A percentile compares a stretch with the other conserved stretches of the same genome.
phyloP scores from a whole-genome alignment of 2,329 filamentous ascomycete genomes.

The Neonectria magnoliae region DNA sequence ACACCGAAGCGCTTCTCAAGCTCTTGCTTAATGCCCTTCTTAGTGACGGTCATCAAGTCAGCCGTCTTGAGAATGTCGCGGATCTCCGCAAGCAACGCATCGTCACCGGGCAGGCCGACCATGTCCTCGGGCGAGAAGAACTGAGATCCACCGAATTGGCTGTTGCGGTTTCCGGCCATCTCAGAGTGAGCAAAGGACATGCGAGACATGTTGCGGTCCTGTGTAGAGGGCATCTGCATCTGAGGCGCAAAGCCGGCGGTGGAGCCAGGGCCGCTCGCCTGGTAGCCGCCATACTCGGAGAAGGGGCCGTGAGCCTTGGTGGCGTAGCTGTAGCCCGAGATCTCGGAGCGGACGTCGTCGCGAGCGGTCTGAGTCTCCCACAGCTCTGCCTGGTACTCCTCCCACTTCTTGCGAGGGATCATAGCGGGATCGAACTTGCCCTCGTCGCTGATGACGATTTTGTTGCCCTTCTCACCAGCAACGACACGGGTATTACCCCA shows the following conservation, averaged over 20 bases:
- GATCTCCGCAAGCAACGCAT: constrained; percentile 91
- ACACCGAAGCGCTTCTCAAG: constrained; percentile 91
- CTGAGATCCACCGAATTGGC: constrained; percentile 69
- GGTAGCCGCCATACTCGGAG: constrained; percentile 78
- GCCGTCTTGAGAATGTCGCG: constrained; percentile 90
- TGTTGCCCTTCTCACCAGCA: constrained; percentile 90
- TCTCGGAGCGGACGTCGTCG: constrained; percentile 82
- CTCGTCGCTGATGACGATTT: constrained; percentile 94
- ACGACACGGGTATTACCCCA: constrained; percentile 99
- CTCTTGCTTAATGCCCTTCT: constrained; percentile 97
- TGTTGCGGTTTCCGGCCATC: constrained; percentile 66
- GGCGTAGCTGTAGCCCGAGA: constrained; percentile 93
- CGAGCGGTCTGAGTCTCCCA: constrained; percentile 94
- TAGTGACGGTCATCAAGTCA: constrained; percentile 97
- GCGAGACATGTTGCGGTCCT: constrained; percentile 66
- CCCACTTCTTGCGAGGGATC: constrained; percentile 98
- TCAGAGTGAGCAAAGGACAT: constrained; percentile 85
- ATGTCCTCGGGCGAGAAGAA: constrained; percentile 74
- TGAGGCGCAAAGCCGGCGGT: constrained; percentile 57
- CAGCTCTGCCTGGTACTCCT: constrained; percentile 97
- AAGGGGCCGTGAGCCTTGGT: constrained; percentile 77
- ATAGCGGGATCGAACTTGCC: constrained; percentile 94
- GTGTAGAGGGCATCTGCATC: constrained; percentile 48
- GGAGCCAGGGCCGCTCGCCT: constrained; percentile 66
- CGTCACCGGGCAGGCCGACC: constrained; percentile 82